Evolutionary conservation across 192 early-diverging fungal genomes (phyloP).

Genomic region (Rhizophagus sp.): DNA sequence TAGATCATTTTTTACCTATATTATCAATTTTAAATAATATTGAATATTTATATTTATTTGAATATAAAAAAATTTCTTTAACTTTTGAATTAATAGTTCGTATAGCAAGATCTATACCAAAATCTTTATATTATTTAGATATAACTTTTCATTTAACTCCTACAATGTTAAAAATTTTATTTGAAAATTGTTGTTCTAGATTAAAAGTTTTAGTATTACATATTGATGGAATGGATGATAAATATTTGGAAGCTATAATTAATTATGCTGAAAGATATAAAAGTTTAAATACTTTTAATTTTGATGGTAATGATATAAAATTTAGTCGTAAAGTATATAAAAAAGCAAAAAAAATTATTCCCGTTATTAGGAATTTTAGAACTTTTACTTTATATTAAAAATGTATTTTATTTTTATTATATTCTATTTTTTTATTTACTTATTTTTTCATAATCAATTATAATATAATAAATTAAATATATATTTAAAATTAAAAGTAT

Average conservation of each 20-base stretch:
- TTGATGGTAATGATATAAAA: background rate
- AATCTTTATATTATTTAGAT: background rate
- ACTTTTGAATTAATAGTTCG: background rate
- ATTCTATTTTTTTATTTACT: background rate
- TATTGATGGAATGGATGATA: background rate
- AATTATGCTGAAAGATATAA: background rate
- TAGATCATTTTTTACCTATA: background rate
- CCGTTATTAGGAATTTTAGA: background rate
- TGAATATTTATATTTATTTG: background rate
- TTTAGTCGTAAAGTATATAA: background rate
- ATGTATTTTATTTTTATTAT: no score
- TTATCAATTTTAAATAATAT: background rate
- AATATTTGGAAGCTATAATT: background rate
- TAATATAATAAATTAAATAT: slow-evolving; percentile 46
- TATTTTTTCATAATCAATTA: background rate
- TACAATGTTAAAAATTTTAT: background rate
- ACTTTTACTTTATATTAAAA: background rate
- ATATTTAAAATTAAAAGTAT: slow-evolving; percentile 48
- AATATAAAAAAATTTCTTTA: background rate
- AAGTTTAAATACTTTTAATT: background rate
- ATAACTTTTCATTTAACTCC: background rate
- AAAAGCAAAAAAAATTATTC: background rate
- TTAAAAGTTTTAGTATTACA: background rate
- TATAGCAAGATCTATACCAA: background rate
- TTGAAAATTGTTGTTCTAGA: background rate